phyloP scores from a whole-genome alignment of 306 rosid genomes.

The Trifolium pratense region DNA sequence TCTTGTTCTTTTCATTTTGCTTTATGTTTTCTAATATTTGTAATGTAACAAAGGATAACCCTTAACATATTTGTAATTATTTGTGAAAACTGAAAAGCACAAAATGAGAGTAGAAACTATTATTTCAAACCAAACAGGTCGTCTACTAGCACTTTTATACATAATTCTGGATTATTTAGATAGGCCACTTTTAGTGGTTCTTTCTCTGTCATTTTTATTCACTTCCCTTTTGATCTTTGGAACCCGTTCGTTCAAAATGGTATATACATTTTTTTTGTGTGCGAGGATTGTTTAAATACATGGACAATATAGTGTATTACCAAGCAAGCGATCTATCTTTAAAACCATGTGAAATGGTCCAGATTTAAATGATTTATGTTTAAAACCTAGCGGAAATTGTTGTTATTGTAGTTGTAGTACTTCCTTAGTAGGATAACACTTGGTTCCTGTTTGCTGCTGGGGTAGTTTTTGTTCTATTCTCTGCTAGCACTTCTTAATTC shows the following conservation, averaged over 20 bases:
- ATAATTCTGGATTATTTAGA: slow-evolving; percentile 25
- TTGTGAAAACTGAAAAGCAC: neutral
- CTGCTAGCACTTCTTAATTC: slow-evolving; percentile 20
- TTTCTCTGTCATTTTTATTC: neutral
- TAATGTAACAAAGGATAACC: neutral
- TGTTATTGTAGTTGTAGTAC: neutral
- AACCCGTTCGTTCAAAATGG: slow-evolving; percentile 10
- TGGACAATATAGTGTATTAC: neutral
- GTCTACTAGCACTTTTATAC: slow-evolving; percentile 1
- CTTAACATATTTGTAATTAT: neutral
- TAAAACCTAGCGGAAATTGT: slow-evolving; percentile 2
- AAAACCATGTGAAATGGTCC: neutral
- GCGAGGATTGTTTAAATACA: slow-evolving; percentile 24
- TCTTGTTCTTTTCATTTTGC: neutral
- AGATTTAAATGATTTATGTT: neutral
- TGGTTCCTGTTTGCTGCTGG: neutral
- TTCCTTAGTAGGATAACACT: neutral
- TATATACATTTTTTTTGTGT: slow-evolving; percentile 10
- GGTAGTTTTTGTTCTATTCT: slow-evolving; percentile 16
- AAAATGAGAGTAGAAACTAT: slow-evolving; percentile 10
- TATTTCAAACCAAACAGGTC: slow-evolving; percentile 3
- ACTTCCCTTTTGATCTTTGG: slow-evolving; percentile 7
- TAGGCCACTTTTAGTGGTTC: neutral
- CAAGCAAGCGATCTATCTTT: slow-evolving; percentile 1
- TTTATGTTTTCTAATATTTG: slow-evolving; percentile 8